A percentile compares a stretch with the other conserved stretches of the same genome.
Evolutionary conservation across 23 red algal species (phyloP).

Genomic region (Agarophyton chilense): DNA sequence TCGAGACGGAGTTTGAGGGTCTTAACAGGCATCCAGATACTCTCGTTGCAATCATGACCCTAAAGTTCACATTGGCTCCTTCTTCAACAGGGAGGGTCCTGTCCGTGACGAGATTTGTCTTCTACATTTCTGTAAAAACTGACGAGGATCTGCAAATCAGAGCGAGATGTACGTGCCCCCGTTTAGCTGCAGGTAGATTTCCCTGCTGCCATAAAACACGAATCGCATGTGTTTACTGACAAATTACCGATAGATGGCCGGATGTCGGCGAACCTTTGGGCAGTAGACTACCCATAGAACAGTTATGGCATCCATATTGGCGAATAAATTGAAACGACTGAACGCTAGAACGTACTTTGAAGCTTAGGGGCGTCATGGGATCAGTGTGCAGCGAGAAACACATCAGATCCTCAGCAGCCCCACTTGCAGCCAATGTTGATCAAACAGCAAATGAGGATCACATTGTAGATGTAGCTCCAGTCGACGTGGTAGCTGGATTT

Average conservation of each 20-base stretch:
- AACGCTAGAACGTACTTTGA: neutral
- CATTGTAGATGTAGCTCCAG: no score
- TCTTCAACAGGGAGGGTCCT: no score
- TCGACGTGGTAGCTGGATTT: no score
- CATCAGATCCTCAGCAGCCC: no score
- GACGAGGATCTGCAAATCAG: neutral
- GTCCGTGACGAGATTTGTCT: no score
- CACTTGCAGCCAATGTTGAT: no score
- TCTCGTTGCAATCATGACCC: no score
- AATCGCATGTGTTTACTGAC: neutral
- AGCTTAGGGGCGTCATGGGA: neutral
- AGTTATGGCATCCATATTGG: neutral
- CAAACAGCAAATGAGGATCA: no score
- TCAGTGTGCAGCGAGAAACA: neutral
- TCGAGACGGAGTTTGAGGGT: no score
- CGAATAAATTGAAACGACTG: neutral
- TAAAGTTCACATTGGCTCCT: no score
- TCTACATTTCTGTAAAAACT: neutral
- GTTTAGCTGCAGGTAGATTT: neutral
- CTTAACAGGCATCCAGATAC: no score
- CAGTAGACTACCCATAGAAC: neutral
- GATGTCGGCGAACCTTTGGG: neutral
- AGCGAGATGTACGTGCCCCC: no score
- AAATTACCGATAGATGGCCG: neutral
- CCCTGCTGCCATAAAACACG: neutral